A percentile compares a stretch with the other conserved stretches of the same genome.
phyloP scores from a whole-genome alignment of 148 eudicot genomes.

The Linanthus parryae region DNA sequence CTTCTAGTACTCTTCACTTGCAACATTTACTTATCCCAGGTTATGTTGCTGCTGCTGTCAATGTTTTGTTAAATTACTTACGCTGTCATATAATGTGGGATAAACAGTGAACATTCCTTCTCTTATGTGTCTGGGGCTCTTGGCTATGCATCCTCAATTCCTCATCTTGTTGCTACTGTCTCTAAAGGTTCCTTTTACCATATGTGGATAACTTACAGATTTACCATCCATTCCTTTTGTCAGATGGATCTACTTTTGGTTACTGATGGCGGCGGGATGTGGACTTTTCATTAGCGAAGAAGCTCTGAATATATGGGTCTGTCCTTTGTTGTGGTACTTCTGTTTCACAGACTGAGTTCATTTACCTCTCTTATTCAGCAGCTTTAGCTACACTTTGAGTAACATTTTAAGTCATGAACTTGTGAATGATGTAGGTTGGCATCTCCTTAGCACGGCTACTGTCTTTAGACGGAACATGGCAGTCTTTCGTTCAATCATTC shows the following conservation, averaged over 20 bases:
- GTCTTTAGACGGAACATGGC: constrained; percentile 86
- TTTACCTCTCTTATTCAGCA: not conserved
- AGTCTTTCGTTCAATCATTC: constrained; percentile 71
- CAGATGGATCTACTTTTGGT: constrained; percentile 97
- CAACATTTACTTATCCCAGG: too few species aligned
- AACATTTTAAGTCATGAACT: not conserved
- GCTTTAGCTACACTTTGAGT: not conserved
- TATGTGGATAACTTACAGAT: not conserved
- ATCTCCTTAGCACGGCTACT: constrained; percentile 60
- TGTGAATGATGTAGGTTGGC: constrained; percentile 60
- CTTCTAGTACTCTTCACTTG: too few species aligned
- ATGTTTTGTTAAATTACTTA: too few species aligned
- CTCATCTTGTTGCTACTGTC: not conserved
- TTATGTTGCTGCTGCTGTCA: too few species aligned
- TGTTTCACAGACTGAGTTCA: constrained; percentile 35
- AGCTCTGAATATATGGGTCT: constrained; percentile 98
- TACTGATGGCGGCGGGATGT: constrained; percentile 93
- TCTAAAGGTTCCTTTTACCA: not conserved
- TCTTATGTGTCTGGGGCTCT: not conserved
- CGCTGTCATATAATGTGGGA: not conserved
- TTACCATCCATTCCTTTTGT: not conserved
- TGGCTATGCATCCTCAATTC: not conserved
- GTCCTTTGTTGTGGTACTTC: constrained; percentile 59
- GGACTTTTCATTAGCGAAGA: constrained; percentile 96
- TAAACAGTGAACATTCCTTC: too few species aligned